Base-by-base conservation (phyloP, 257 asterid species). In the Gardenia jasminoides region DNA sequence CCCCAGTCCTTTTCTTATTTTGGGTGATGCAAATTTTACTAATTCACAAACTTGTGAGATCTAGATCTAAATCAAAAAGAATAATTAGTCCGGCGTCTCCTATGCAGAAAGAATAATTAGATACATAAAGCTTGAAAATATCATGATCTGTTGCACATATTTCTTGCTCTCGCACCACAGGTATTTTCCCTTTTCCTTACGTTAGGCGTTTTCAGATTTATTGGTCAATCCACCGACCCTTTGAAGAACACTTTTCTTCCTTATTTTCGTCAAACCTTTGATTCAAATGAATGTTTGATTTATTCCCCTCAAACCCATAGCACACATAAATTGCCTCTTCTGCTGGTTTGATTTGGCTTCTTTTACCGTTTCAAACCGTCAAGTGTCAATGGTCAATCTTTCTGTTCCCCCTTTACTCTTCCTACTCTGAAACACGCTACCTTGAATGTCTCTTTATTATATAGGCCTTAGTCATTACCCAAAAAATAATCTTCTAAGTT, bases 301-400 rank as follows among this genome's bases (percentile, higher is more conserved):
- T 26, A 6, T 82, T 74, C 75, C 47, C 59, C 33, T 3, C 78
- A 74, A 54, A 47, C 31, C 58, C 46, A 28, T 24, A 74, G 68
- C 76, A 67, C 33, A 47, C 28, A 54, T 62, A 54, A 10, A 31
- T 80, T 44, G 52, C 1, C 78, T 75, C 48, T 48, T 13, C 54
- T 26, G 7, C 0, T 48, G 65, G 30, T 44, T 75, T 48, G 65
- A 22, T 44, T 75, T 19, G 33, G 36, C n/a, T 62, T 41, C 36
- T 71, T 79, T 80, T 79, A 78, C 81, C 58, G 15, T 52, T 72
- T 67, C 87, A 68, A 79, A 81, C 33, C 62, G 81, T 73, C 79
- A 82, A 70, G 26, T 70, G 86, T 87, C 90, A 87, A 87, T 76
- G 68, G 85, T 86, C 92, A 87, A 3, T 22, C 26, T 13, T 11